Evolutionary conservation across 345 rosid genomes (phyloP).

Genomic region (Populus euphratica): DNA sequence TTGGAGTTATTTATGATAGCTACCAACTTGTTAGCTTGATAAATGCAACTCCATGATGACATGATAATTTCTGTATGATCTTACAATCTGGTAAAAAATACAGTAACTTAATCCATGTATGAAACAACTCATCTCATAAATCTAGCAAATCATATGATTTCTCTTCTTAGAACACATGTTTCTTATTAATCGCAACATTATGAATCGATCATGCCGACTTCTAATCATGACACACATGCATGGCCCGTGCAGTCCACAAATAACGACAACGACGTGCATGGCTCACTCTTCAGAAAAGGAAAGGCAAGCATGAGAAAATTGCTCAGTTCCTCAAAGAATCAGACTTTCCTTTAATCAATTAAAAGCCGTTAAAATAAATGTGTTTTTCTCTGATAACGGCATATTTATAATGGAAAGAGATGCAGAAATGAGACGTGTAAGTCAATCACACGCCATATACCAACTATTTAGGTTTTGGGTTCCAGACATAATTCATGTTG

Average conservation of each 20-base stretch:
- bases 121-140: neutral
- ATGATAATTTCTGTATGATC: neutral
- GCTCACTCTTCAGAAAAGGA: neutral
- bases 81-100: neutral
- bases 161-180: neutral
- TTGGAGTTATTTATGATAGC: neutral
- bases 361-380: neutral
- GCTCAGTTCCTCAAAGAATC: neutral
- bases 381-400: neutral
- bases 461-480: neutral
- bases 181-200: neutral
- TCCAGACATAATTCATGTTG: slow-evolving; percentile 1
- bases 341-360: neutral
- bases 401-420: neutral
- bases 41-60: neutral
- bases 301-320: neutral
- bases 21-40: neutral
- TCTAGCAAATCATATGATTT: neutral
- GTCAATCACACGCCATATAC: neutral
- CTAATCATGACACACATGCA: slow-evolving; percentile 10
- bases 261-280: neutral
- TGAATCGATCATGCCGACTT: neutral
- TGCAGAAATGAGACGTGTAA: neutral
- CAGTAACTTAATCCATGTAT: neutral
- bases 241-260: slow-evolving; percentile 4